These are phyloP conservation scores for Fusarium zealandicum DNA, from an alignment of 2,329 filamentous ascomycete species.

Conservation along the genomic window DNA sequence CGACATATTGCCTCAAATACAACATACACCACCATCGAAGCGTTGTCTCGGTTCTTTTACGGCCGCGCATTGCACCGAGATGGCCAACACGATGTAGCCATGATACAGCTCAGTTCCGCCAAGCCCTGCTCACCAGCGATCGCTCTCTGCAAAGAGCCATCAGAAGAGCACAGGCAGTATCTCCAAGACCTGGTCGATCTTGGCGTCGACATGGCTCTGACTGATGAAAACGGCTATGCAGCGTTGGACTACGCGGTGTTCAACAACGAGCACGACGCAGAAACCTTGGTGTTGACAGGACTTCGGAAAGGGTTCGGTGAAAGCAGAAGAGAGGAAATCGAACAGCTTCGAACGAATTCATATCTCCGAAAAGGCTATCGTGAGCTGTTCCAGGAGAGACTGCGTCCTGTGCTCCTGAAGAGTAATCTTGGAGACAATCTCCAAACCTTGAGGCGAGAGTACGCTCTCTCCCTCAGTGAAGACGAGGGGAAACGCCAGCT, in stretches of 20 bases:
- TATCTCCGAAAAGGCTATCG: constrained; percentile 46
- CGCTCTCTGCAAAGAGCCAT: constrained; percentile 50
- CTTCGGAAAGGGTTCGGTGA: neutral
- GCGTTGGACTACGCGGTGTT: constrained; percentile 50
- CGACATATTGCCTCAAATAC: constrained; percentile 18
- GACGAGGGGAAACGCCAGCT: constrained; percentile 33
- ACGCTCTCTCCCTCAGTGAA: constrained; percentile 30
- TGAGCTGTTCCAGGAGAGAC: constrained; percentile 47
- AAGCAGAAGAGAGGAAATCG: constrained; percentile 4
- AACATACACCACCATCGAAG: constrained; percentile 40
- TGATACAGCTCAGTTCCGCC: constrained; percentile 41
- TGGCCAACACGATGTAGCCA: constrained; percentile 38
- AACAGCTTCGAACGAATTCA: constrained; percentile 33
- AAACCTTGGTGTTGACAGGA: constrained; percentile 37
- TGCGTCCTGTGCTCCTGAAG: constrained; percentile 45
- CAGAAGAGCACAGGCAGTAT: constrained; percentile 46
- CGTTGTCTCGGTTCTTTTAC: constrained; percentile 45
- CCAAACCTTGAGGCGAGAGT: constrained; percentile 33
- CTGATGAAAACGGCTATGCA: constrained; percentile 47
- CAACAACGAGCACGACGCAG: constrained; percentile 37
- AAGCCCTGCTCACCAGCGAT: constrained; percentile 45
- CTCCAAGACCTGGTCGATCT: constrained; percentile 44
- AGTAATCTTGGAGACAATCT: constrained; percentile 18
- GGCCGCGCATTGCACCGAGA: constrained; percentile 41
- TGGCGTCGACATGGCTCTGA: constrained; percentile 43